phyloP scores from a whole-genome alignment of 2,329 filamentous ascomycete genomes.

The Sporothrix pseudoabietina region DNA sequence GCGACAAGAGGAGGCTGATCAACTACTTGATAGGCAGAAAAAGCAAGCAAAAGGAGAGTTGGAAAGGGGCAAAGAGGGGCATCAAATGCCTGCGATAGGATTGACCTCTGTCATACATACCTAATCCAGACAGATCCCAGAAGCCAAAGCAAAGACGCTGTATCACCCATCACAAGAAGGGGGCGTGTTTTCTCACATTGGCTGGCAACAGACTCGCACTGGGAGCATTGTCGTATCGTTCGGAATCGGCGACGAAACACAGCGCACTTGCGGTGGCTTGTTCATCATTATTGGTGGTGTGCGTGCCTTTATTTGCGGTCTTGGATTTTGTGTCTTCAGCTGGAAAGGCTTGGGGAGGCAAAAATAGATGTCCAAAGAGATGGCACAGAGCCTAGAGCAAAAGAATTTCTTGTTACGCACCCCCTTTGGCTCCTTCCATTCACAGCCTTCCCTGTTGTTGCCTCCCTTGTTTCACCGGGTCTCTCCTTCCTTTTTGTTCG shows the following conservation, averaged over 20 bases:
- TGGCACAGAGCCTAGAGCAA: too few relatives aligned
- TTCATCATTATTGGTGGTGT: neutral
- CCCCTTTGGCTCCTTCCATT: neutral
- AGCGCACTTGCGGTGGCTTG: neutral
- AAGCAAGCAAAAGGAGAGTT: neutral
- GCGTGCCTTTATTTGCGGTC: neutral
- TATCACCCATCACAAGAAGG: conserved; percentile 2
- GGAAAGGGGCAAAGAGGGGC: neutral
- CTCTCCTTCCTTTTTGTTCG: neutral
- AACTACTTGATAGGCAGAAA: neutral
- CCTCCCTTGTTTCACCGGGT: conserved; percentile 19
- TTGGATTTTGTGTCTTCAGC: neutral
- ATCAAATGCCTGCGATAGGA: conserved; percentile 3
- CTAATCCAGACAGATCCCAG: neutral
- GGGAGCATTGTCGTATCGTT: neutral
- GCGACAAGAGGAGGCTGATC: neutral
- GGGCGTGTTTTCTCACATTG: neutral
- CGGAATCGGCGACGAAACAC: conserved; percentile 6
- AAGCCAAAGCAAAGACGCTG: neutral
- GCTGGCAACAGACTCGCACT: conserved; percentile 2
- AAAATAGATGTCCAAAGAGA: neutral
- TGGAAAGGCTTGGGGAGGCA: conserved; percentile 3
- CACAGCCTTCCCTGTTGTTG: conserved; percentile 1
- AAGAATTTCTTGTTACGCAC: neutral
- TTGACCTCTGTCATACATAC: neutral